Evolutionary conservation across 805 yeast genomes (phyloP).

Genomic region (Candida peoriensis): DNA sequence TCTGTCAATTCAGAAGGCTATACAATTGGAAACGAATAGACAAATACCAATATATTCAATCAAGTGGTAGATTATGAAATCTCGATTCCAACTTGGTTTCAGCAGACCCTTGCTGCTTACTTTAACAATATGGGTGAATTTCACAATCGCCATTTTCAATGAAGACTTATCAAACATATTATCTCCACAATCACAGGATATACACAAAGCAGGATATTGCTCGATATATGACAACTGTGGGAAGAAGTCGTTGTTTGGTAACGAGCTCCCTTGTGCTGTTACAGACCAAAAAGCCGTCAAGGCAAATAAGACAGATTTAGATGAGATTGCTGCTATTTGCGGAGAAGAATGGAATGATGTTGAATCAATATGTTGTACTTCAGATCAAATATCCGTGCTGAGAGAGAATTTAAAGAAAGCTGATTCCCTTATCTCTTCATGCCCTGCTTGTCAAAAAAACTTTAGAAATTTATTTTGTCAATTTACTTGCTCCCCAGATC

Average conservation of each 20-base stretch:
- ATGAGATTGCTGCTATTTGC: constrained; percentile 54
- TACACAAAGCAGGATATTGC: constrained; percentile 21
- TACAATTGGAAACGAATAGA: no score
- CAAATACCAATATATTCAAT: no score
- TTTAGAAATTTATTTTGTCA: constrained; percentile 80
- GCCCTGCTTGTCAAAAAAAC: constrained; percentile 91
- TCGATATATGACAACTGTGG: constrained; percentile 57
- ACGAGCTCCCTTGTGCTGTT: constrained; percentile 73
- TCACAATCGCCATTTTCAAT: no score
- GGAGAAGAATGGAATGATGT: constrained; percentile 59
- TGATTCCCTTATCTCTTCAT: constrained; percentile 75
- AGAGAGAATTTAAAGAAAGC: constrained; percentile 64
- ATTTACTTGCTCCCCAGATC: constrained; percentile 87
- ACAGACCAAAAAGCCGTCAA: constrained; percentile 49
- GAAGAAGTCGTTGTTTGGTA: constrained; percentile 71
- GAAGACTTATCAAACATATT: no score
- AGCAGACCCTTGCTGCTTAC: no score
- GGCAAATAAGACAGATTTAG: constrained; percentile 31
- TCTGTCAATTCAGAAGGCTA: no score
- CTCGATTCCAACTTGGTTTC: no score
- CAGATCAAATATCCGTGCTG: constrained; percentile 52
- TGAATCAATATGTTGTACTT: constrained; percentile 63
- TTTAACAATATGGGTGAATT: no score
- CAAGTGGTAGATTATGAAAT: no score
- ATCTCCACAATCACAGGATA: no score